Evolutionary conservation across 2,329 filamentous ascomycete species (phyloP), one percentile per base, ranked within the genome.

Genomic region (Venturia oleaginea): DNA sequence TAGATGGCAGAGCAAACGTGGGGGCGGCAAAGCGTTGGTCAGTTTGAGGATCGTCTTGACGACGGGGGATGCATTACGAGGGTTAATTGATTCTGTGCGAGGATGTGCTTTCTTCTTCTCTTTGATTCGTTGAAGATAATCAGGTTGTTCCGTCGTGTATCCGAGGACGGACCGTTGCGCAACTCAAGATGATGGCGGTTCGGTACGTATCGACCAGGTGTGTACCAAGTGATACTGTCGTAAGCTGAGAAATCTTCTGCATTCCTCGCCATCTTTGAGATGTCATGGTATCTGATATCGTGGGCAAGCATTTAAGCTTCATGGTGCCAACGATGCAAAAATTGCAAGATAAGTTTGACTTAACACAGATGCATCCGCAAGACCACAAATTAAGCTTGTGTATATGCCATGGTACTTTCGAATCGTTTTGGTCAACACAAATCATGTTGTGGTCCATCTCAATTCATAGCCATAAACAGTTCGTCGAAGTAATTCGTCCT

Each of bases 401-500:
- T 11, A 10, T 15, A 5, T 51, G 13, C 46, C 24, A 51, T 27
- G 46, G 22, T 51, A 51, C 7, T 13, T 51, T 10, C 7, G 22
- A 15, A 24, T 27, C 10, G 24, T 15, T 27, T 27, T 22, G n/a
- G 10, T 51, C 46, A 22, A 15, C 27, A 13, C 30, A 7, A 15
- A 32, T 57, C 19, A 57, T 4, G 51, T 34, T 13, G 4, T 57
- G 4, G 27, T 10, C 59, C 59, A 60, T 27, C 27, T 63, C 15
- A 95, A 75, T 66, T 86, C 82, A 75, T 90, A 95, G 24, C 89
- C 90, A 70, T 88, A 92, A 8, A 95, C 91, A 8, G 90, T 96
- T 74, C 90, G 87, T 68, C 91, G 84, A 65, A 96, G 79, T 68
- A 86, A 83, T 76, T 93, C 84, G 75, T 96, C 91, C 81, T 85